A percentile compares a stretch with the other conserved stretches of the same genome.
Evolutionary conservation across 1,139 yeast genomes (phyloP).

Genomic region (Sugiyamaella castrensis): DNA sequence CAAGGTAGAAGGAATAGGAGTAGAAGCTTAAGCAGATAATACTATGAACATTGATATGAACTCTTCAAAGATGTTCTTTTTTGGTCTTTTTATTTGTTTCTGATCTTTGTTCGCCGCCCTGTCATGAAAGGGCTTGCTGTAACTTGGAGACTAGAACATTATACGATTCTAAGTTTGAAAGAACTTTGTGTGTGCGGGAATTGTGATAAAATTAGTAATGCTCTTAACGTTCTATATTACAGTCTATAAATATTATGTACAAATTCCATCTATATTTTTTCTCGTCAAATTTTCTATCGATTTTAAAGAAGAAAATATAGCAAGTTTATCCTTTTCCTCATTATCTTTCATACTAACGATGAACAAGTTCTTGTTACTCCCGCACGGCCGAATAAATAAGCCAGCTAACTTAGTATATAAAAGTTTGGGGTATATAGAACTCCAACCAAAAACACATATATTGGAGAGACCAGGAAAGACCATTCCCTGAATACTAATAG

Average conservation of each 20-base stretch:
- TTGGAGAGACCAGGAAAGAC: constrained; percentile 44
- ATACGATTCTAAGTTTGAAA: no score
- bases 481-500: constrained; percentile 93
- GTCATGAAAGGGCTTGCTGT: no score
- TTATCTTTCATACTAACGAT: not conserved
- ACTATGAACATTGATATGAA: no score
- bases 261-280: not conserved
- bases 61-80: no score
- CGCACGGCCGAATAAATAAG: not conserved
- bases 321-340: not conserved
- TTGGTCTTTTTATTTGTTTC: no score
- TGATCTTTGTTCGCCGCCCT: no score
- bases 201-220: not conserved
- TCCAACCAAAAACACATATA: constrained; percentile 13
- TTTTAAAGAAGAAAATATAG: not conserved
- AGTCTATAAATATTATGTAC: not conserved
- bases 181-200: not conserved
- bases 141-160: no score
- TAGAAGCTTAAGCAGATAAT: constrained; percentile 8
- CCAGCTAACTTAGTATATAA: constrained; percentile 10
- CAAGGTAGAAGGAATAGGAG: not conserved
- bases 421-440: constrained; percentile 9
- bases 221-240: not conserved
- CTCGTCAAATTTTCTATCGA: not conserved
- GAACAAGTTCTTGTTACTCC: no score